Base-by-base conservation (phyloP, 139 green algal genomes). In the Dunaliella sp. region DNA sequence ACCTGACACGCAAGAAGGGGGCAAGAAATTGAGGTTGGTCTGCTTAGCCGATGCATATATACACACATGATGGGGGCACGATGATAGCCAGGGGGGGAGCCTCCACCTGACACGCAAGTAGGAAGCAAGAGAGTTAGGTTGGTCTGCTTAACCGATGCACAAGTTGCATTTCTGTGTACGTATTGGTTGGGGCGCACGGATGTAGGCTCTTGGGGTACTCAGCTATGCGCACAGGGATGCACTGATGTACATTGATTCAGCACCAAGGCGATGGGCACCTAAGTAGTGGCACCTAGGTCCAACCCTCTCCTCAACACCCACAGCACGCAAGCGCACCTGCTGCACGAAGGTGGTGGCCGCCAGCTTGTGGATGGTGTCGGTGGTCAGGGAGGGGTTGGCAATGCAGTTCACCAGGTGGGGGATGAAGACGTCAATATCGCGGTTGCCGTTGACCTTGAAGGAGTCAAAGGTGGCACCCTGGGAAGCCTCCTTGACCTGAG, bases 291-390 rank as follows among this genome's bases (percentile, higher is more conserved):
- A n/a, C n/a, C n/a, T n/a, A n/a, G n/a, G n/a, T n/a, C n/a, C n/a
- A n/a, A n/a, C n/a, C n/a, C n/a, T n/a, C n/a, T n/a, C n/a, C n/a
- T 16, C n/a, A n/a, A n/a, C n/a, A n/a, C n/a, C n/a, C n/a, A n/a
- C n/a, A n/a, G n/a, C n/a, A n/a, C 81, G 38, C 1, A 25, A 37
- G 36, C 75, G 3, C 32, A 95, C 90, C 86, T 91, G 86, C 90
- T 95, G 92, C 85, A 98, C 95, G 81, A 98, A 98, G 77, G 96
- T 98, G 86, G 96, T 98, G 28, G 94, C 89, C 38, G 92, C 93
- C 87, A 98, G 93, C 94, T 97, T 96, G 93, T 98, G 96, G 84
- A 98, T 94, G 83, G 92, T 96, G 81, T 98, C 96, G 31, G 93
- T 91, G 76, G 95, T 91, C 88, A 97, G 91, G 36, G 81, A 30